Evolutionary conservation across 257 asterid genomes (phyloP), one percentile per base, ranked within the genome.

Genomic region (Eustoma russellianum): DNA sequence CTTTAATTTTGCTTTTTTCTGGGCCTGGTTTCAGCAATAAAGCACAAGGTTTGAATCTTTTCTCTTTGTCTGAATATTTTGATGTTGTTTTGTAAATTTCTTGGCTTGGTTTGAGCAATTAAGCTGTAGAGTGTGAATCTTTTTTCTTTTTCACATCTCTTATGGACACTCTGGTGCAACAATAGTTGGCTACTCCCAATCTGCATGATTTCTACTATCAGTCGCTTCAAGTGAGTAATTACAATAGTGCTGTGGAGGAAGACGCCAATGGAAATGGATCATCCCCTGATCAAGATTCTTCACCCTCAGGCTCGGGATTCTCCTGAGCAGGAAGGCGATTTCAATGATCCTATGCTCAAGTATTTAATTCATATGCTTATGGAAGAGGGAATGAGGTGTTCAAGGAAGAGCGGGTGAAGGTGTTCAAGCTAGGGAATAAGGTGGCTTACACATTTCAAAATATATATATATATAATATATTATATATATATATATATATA

Each of bases 291-390:
- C 47, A 18, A 9, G 33, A 6, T 50, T 33, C 40, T 15, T 50
- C 56, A 5, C 40, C 24, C 46, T 53, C 57, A 3, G 48, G 59
- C 38, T 55, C 60, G 46, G 9, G 56, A 51, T 15, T 46, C 54
- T 16, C 3, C 24, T 57, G 63, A 76, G 40, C 79, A 64, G 57
- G 73, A 61, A 46, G 55, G 72, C 41, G 95, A 87, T 73, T 76
- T 70, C 55, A 77, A 71, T 62, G 76, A 66, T 50, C 92, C 83
- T 9, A 81, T 84, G 11, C 72, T 55, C 40, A 83, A 79, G 16
- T 84, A 75, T 78, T 69, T 88, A 46, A 59, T 57, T 43, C 72
- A 71, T 66, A 88, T 84, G 80, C 68, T 88, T 13, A 70, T 84
- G 86, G 96, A 83, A 10, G 96, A 84, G 33, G 88, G n/a, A n/a